Percentiles rank a stretch among this genome's conserved stretches.
phyloP scores from a whole-genome alignment of 345 rosid species.

The Rubroshorea leprosula region DNA sequence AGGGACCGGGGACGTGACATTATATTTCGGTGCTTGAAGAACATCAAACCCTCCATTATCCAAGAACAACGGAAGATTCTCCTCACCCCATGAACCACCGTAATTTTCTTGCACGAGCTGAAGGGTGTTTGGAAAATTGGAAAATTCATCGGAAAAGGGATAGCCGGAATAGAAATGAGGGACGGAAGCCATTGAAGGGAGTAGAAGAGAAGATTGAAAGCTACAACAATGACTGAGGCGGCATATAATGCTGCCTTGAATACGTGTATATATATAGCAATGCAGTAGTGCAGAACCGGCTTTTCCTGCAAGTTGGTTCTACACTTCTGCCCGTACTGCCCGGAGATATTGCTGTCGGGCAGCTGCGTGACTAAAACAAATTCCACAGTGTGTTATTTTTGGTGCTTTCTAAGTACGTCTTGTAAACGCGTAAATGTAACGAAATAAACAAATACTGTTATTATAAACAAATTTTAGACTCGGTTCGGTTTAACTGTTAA shows the following conservation, averaged over 20 bases:
- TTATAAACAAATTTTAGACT: too few relatives aligned
- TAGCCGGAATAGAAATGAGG: constrained; percentile 43
- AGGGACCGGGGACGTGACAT: constrained; percentile 14
- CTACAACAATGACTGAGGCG: too few relatives aligned
- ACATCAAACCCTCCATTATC: constrained; percentile 11
- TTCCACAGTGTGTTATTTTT: too few relatives aligned
- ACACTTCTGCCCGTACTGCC: background rate
- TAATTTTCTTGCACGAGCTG: background rate
- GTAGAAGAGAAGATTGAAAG: background rate
- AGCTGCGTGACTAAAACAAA: background rate
- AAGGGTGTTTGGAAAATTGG: constrained; percentile 23
- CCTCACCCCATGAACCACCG: constrained; percentile 11
- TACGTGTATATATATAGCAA: background rate
- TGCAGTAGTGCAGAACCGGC: background rate
- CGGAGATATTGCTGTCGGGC: background rate
- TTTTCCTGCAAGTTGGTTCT: background rate
- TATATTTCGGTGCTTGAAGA: constrained; percentile 18
- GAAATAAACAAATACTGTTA: too few relatives aligned
- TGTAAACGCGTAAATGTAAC: too few relatives aligned
- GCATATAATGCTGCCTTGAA: too few relatives aligned
- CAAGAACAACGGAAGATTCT: constrained; percentile 9
- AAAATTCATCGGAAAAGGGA: constrained; percentile 31
- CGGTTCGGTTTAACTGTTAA: too few relatives aligned
- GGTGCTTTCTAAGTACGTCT: too few relatives aligned
- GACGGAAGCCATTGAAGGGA: constrained; percentile 38